Base-by-base conservation (phyloP, 768 basidiomycete genomes). In the Boletellus emodensis region DNA sequence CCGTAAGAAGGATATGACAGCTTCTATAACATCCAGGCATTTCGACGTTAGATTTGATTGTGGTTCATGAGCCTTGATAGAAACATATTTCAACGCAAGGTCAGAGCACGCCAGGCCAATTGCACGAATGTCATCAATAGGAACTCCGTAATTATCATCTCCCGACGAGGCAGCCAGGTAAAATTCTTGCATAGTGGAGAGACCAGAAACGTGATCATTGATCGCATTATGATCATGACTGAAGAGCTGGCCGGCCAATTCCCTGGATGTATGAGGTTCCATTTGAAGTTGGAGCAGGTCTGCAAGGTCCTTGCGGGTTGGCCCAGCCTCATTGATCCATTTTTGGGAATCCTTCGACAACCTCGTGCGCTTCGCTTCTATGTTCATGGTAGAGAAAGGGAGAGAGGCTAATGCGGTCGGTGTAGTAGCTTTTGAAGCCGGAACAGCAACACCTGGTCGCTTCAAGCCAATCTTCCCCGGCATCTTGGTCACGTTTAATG, bases 221-320 rank as follows among this genome's bases (percentile, higher is more conserved):
- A 97, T 86, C 6, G 94, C 91, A 57, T 87, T 90, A 66, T 97
- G 96, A 60, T 96, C 96, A 53, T 88, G 90, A 62, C 95, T 97
- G 73, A 97, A 99, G 26, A 99, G 75, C 26, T 81, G 81, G 5
- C 80, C 69, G 12, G 88, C 67, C 3, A 98, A 70, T 2, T 94
- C 87, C 53, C 85, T 83, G 3, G 87, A 87, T 6, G 81, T 76
- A 60, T 87, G 80, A 9, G 84, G 78, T 57, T 94, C 93, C 93
- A 98, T 97, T 68, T 99, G 96, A 55, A 77, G 81, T 59, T 91
- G 87, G 42, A 98, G 73, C 12, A 84, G 71, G 37, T 97, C 95
- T 34, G 86, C 81, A 13, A 97, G 76, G 60, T 98, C 95, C 63
- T 90, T 87, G 48, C 91, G 77, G 20, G 86, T 87, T 8, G 90